These are phyloP conservation scores for Powellomyces hirtus DNA, from an alignment of 192 early-diverging fungal species.

Conservation along the genomic window DNA sequence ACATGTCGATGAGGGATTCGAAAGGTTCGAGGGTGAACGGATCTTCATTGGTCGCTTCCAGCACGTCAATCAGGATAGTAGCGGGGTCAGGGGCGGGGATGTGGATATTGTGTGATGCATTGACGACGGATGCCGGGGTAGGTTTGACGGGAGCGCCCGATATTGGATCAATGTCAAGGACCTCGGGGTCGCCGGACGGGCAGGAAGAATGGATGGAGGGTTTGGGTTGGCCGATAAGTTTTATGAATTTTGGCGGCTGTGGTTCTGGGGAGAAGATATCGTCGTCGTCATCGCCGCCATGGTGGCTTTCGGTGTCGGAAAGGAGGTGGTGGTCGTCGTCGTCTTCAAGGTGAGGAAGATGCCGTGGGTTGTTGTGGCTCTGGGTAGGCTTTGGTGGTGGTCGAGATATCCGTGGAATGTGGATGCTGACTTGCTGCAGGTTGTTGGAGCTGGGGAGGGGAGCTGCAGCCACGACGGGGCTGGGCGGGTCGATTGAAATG, in stretches of 20 bases:
- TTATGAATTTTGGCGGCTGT: slow-evolving; percentile 26
- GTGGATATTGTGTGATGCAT: not conserved
- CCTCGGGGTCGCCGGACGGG: slow-evolving; percentile 13
- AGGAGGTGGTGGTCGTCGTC: not conserved
- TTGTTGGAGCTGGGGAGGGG: too few species aligned
- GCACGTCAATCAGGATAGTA: slow-evolving; percentile 45
- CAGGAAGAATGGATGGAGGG: too few species aligned
- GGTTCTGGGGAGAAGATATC: not conserved
- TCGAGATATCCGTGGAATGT: too few species aligned
- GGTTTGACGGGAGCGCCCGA: slow-evolving; percentile 29
- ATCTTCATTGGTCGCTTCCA: slow-evolving; percentile 66
- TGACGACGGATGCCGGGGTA: slow-evolving; percentile 21
- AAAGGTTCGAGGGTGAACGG: slow-evolving; percentile 73
- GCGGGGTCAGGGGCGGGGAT: slow-evolving; percentile 23
- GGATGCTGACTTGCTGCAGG: not conserved
- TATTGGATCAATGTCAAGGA: slow-evolving; percentile 22
- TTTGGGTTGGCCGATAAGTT: slow-evolving; percentile 34
- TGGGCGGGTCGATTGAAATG: too few species aligned
- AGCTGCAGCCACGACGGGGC: too few species aligned
- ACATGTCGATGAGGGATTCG: slow-evolving; percentile 53
- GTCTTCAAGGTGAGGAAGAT: not conserved
- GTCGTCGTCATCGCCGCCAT: not conserved
- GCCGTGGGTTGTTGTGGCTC: slow-evolving; percentile 1
- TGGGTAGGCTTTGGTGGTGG: not conserved
- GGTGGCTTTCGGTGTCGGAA: not conserved